These are phyloP conservation scores for Penicillium tannophilum DNA, from an alignment of 495 filamentous ascomycete species.

Conservation along the genomic window DNA sequence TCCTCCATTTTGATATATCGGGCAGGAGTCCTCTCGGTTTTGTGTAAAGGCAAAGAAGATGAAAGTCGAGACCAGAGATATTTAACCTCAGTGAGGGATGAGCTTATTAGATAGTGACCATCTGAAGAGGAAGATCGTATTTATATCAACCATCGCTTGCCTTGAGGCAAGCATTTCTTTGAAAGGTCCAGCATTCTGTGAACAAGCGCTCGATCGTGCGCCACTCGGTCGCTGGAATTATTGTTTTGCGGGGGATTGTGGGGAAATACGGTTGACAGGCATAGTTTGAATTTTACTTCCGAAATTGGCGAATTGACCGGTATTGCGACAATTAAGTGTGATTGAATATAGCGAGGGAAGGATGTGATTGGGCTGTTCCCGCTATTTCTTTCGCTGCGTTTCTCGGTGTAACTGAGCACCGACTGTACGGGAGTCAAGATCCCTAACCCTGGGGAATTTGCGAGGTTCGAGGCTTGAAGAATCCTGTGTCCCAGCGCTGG, in stretches of 20 bases:
- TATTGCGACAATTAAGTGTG: background rate
- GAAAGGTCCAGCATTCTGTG: background rate
- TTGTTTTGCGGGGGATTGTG: conserved; percentile 11
- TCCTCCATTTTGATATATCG: conserved; percentile 9
- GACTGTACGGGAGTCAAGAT: background rate
- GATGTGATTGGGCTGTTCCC: conserved; percentile 4
- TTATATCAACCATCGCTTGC: background rate
- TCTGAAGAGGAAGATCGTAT: background rate
- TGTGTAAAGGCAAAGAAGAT: background rate
- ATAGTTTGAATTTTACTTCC: background rate
- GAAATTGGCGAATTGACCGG: conserved; percentile 8
- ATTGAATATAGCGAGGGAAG: conserved; percentile 2
- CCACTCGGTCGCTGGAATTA: conserved; percentile 14
- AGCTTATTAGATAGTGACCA: background rate
- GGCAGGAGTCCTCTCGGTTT: background rate
- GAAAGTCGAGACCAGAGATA: background rate
- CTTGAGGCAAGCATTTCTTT: background rate
- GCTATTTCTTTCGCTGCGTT: conserved; percentile 6
- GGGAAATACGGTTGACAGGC: conserved; percentile 7
- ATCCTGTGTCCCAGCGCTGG: background rate
- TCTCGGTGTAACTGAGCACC: conserved; percentile 13
- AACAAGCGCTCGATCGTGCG: conserved; percentile 3
- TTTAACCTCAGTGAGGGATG: background rate
- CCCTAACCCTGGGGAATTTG: no score
- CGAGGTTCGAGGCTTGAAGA: background rate